These are phyloP conservation scores for Mycena metata DNA, from an alignment of 768 basidiomycete genomes.

Conservation along the genomic window DNA sequence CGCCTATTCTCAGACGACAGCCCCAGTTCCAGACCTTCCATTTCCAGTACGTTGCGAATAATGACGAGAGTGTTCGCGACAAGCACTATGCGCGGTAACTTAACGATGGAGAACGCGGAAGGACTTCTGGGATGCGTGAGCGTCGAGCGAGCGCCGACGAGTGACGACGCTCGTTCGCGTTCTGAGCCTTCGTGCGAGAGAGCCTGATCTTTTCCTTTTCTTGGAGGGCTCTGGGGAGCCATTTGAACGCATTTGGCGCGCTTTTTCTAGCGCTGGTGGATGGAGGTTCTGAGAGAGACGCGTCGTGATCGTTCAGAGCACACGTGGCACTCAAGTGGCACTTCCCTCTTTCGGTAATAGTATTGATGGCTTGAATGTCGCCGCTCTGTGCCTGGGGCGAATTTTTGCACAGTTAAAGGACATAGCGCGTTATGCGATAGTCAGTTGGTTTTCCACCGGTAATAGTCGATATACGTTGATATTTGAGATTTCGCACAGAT, in stretches of 20 bases:
- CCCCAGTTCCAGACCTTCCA: too few species aligned
- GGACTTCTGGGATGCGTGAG: slow-evolving; percentile 18
- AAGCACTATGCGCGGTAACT: slow-evolving; percentile 17
- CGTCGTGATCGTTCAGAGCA: slow-evolving; percentile 9
- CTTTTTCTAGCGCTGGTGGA: not conserved
- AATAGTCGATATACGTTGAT: too few species aligned
- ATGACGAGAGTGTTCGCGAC: too few species aligned
- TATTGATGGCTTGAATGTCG: too few species aligned
- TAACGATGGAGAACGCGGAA: slow-evolving; percentile 10
- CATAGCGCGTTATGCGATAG: too few species aligned
- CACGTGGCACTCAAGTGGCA: too few species aligned
- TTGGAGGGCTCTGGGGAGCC: not conserved
- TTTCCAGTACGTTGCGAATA: slow-evolving; percentile 4
- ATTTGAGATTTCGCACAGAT: too few species aligned
- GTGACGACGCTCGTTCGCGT: slow-evolving; percentile 13
- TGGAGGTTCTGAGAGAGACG: not conserved
- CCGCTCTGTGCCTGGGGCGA: too few species aligned
- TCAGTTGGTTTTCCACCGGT: too few species aligned
- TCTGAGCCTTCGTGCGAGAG: not conserved
- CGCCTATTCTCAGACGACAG: too few species aligned
- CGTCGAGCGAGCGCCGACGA: slow-evolving; percentile 28
- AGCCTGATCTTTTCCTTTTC: slow-evolving; percentile 16
- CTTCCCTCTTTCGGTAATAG: too few species aligned
- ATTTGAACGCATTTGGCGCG: slow-evolving; percentile 15
- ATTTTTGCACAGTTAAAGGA: too few species aligned